phyloP scores from a whole-genome alignment of 2,329 filamentous ascomycete genomes.

The Xylariaceae sp. region DNA sequence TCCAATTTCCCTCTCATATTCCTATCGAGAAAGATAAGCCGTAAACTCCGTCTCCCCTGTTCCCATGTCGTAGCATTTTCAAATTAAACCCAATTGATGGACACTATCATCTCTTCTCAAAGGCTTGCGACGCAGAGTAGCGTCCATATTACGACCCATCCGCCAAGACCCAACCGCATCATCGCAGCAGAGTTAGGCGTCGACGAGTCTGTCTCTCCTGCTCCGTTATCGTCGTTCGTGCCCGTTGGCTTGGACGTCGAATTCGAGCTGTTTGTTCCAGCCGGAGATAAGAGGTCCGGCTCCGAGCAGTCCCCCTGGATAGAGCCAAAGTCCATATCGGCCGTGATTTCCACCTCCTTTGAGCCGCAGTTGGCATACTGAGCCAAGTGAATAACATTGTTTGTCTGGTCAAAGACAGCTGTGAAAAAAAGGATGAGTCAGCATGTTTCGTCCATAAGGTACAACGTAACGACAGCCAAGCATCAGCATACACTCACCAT shows the following conservation, averaged over 20 bases:
- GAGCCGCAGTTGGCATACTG: conserved; percentile 48
- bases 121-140: no score
- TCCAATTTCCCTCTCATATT: background rate
- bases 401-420: conserved; percentile 49
- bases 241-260: background rate
- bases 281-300: conserved; percentile 12
- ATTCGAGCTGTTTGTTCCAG: conserved; percentile 7
- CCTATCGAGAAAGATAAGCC: background rate
- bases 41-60: background rate
- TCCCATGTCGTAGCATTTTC: background rate
- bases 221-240: background rate
- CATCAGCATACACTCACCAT: conserved; percentile 32
- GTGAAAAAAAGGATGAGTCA: conserved; percentile 10
- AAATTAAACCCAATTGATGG: background rate
- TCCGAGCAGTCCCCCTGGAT: conserved; percentile 25
- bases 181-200: no score
- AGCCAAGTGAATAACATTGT: conserved; percentile 43
- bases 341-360: conserved; percentile 36
- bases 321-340: conserved; percentile 24
- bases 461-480: background rate
- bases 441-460: background rate
- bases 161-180: no score
- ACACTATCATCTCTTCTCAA: no score
- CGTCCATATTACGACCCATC: no score
- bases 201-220: background rate